Evolutionary conservation across 164 flowering plant genomes (phyloP).

Genomic region (Aristolochia contorta): DNA sequence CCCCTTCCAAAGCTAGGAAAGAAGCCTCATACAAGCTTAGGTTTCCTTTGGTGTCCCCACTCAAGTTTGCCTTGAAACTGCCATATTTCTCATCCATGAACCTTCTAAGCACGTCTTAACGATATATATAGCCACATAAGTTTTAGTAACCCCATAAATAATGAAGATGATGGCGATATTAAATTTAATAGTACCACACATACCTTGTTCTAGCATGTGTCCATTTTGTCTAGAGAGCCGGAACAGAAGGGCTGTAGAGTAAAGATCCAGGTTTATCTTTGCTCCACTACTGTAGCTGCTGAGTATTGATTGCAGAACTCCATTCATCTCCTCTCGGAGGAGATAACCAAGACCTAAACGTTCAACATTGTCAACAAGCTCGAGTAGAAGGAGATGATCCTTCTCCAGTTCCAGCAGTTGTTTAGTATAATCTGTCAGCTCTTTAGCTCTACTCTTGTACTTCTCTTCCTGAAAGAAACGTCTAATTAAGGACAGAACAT

Average conservation of each 20-base stretch:
- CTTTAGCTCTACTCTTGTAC: too few relatives aligned
- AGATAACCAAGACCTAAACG: conserved; percentile 18
- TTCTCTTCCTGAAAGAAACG: too few relatives aligned
- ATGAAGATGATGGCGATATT: too few relatives aligned
- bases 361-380: conserved; percentile 16
- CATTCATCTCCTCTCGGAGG: conserved; percentile 14
- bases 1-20: conserved; percentile 21
- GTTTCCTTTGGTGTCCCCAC: conserved; percentile 14
- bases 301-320: background rate
- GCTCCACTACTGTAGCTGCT: background rate
- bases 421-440: too few relatives aligned
- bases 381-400: background rate
- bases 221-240: conserved; percentile 22
- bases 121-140: too few relatives aligned
- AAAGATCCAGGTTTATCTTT: conserved; percentile 6
- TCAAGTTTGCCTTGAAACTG: conserved; percentile 8
- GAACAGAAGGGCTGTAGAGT: conserved; percentile 15
- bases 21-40: conserved; percentile 38
- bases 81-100: conserved; percentile 21
- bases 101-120: conserved; percentile 19
- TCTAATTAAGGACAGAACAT: too few relatives aligned
- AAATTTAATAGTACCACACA: too few relatives aligned
- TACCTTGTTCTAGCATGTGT: conserved; percentile 14
- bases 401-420: background rate
- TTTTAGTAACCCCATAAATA: too few relatives aligned